phyloP scores from a whole-genome alignment of 768 basidiomycete species.

The Tulasnella sp. region DNA sequence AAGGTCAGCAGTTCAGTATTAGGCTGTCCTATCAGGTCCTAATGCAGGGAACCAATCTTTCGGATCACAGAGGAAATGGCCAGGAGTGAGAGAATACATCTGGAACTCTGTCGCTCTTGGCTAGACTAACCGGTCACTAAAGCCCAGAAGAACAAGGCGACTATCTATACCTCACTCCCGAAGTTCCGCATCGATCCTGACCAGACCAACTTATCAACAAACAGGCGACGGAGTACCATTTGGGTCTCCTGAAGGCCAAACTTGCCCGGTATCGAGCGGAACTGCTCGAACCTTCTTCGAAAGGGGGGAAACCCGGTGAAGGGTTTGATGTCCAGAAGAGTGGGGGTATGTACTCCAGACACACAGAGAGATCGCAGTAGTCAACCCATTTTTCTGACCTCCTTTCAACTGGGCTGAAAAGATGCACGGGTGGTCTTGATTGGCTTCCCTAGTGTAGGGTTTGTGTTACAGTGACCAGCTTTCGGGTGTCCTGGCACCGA shows the following conservation, averaged over 20 bases:
- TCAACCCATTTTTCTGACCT: not conserved
- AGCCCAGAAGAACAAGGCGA: conserved; percentile 95
- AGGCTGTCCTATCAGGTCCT: not conserved
- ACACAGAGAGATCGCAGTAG: not conserved
- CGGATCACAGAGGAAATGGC: conserved; percentile 79
- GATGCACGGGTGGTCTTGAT: conserved; percentile 88
- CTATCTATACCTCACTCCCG: not conserved
- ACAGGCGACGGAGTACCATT: conserved; percentile 88
- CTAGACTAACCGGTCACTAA: not conserved
- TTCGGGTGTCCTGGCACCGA: not conserved
- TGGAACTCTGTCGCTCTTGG: not conserved
- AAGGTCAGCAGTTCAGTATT: conserved; percentile 35
- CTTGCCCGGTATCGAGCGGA: conserved; percentile 90
- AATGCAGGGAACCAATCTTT: not conserved
- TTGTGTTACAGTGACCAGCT: conserved; percentile 28
- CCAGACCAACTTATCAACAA: conserved; percentile 9
- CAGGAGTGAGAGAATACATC: conserved; percentile 52
- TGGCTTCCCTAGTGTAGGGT: conserved; percentile 93
- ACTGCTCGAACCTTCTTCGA: conserved; percentile 80
- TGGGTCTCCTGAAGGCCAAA: conserved; percentile 89
- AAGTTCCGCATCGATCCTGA: not conserved
- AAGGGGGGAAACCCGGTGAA: conserved; percentile 57
- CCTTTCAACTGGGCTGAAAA: conserved; percentile 11
- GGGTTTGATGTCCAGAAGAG: conserved; percentile 84
- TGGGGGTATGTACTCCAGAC: conserved; percentile 33